Evolutionary conservation across 495 filamentous ascomycete genomes (phyloP), one percentile per base, ranked within the genome.

Genomic region (Podospora bellae-mahoneyi): DNA sequence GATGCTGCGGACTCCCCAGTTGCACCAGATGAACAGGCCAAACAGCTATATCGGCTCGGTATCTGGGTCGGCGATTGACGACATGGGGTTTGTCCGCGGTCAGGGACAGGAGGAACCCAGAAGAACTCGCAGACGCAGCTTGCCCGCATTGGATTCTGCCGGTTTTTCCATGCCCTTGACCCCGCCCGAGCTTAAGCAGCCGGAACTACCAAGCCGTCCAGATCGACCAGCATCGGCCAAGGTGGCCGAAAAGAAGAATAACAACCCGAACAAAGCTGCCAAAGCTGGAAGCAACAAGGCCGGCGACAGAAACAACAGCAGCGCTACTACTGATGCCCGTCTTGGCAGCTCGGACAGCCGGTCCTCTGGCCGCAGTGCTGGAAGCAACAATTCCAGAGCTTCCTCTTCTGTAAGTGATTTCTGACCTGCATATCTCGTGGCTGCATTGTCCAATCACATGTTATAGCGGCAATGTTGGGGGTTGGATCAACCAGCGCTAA

Each of bases 51-150:
- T 81, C 28, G 77, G 76, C 19, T 19, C 76, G 18, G 48, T 74
- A 60, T 65, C 76, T 16, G 77, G 77, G 48, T 72, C 78, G 28
- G 76, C 81, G 63, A 72, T 81, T 65, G 87, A 89, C 74, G 87
- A 89, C 68, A 82, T 84, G 75, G 80, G 78, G 53, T 70, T 88
- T 56, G 74, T 81, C 53, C 80, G 78, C 57, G 80, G 78, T 44
- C 71, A 76, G 16, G 58, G 77, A 44, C 81, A 85, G 19, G 92
- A 94, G 60, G 81, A 88, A 62, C 86, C 89, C 10, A 91, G 91
- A 77, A 85, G 90, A 69, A 91, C 93, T 79, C 84, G 93, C 69
- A 86, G 93, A 73, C 86, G 93, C 65, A 97, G 93, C 75, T 85
- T 93, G 82, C 91, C 91, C 65, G 91, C 86, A 60, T 85, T 96